Evolutionary conservation across 2,329 filamentous ascomycete genomes (phyloP), one percentile per base, ranked within the genome.

Genomic region (Talaromyces funiculosus): DNA sequence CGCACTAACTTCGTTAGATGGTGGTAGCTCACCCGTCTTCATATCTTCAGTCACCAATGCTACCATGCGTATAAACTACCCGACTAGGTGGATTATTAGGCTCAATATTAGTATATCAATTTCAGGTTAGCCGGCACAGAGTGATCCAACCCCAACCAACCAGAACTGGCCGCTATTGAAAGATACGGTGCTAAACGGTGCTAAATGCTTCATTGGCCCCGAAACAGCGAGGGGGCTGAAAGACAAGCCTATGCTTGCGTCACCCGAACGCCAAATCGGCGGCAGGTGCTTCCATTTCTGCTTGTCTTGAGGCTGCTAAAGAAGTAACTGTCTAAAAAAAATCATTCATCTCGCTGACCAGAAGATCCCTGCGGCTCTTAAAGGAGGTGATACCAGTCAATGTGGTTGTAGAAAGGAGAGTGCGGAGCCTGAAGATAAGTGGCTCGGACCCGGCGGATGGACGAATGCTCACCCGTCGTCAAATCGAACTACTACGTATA

Each of bases 191-290:
- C 54, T 57, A 57, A 57, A 29, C 24, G 22, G 37, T 55, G 53
- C 53, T 56, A 56, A 49, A 57, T 57, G 40, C 55, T 57, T 45
- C 29, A 57, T 37, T 45, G 55, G 40, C 55, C 55, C 55, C 55
- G 55, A 57, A 38, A 31, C 43, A 31, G 43, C 51, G 51, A 47
- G 38, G 55, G 55, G 55, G 55, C 55, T 49, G 22, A 57, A 57
- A 57, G 33, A 31, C n/a, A 24, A 20, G 31, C 31, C 31, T 18
- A 45, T 22, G 29, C 29, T 42, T 43, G 31, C 18, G 33, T 35
- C 51, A 53, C 54, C 40, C 54, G 29, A 43, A n/a, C 42, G 55
- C 40, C 29, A 47, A 26, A 47, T 24, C 29, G 55, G 16, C 24
- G 20, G 20, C 42, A 40, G 14, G 26, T 38, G 31, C 29, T 54